Evolutionary conservation across 176 grass and related monocot genomes (phyloP).

Genomic region (Oryza glumipatula): DNA sequence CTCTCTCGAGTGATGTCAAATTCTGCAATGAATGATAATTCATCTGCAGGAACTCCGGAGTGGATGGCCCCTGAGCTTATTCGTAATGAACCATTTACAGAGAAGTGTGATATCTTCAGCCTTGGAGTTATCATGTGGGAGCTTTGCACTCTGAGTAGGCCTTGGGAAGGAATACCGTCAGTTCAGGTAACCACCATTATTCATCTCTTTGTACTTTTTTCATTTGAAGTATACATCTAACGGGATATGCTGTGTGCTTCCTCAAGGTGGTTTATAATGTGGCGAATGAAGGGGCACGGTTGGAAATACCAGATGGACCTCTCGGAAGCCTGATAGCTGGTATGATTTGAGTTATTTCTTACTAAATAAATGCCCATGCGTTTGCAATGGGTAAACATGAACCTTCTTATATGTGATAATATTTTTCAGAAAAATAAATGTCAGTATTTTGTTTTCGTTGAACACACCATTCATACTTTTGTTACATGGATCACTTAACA

Average conservation of each 20-base stretch:
- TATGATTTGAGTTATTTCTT: conserved; percentile 45
- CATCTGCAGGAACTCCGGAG: conserved; percentile 90
- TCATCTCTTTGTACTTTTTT: not conserved
- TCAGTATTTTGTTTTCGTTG: not conserved
- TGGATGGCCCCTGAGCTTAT: conserved; percentile 99
- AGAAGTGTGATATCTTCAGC: conserved; percentile 98
- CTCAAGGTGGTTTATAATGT: conserved; percentile 89
- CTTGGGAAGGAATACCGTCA: conserved; percentile 83
- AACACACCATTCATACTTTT: not conserved
- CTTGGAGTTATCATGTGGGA: conserved; percentile 99
- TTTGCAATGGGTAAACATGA: not conserved
- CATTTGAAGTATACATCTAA: conserved; percentile 23
- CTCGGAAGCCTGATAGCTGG: conserved; percentile 88
- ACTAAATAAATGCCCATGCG: not conserved
- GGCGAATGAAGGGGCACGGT: conserved; percentile 82
- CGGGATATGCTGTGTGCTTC: conserved; percentile 23
- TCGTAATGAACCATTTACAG: conserved; percentile 82
- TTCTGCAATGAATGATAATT: conserved; percentile 74
- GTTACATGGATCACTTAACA: not conserved
- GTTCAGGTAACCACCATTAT: conserved; percentile 70
- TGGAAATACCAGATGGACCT: conserved; percentile 95
- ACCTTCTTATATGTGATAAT: not conserved
- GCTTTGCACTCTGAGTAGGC: conserved; percentile 89
- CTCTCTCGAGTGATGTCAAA: conserved; percentile 70
- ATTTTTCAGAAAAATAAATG: not conserved